Evolutionary conservation across 2,329 filamentous ascomycete genomes (phyloP), one percentile per base, ranked within the genome.

Genomic region (Paraconiothyrium sp.): DNA sequence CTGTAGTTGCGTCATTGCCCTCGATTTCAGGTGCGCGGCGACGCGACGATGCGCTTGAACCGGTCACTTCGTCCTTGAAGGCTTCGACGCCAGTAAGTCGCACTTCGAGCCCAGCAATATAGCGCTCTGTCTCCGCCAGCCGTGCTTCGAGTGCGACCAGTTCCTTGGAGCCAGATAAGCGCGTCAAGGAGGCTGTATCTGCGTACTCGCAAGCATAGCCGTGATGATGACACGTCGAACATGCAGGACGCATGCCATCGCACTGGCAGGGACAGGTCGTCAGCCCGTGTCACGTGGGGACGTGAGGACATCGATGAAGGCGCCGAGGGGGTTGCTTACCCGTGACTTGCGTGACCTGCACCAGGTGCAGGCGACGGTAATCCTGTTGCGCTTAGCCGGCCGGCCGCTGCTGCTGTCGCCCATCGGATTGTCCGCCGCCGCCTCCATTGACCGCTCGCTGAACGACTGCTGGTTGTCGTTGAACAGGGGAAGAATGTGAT

Each of bases 171-270:
- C 80, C 76, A 44, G 82, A 79, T 0, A 78, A 67, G 66, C 81
- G 82, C 0, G 75, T 71, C 1, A 73, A 69, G 16, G 76, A 75
- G 8, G 69, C 68, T 3, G 77, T 71, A 9, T 79, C 71, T 6
- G 76, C 73, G 68, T 84, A 84, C 35, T 76, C 67, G 65, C 82
- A 84, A 10, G 82, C 80, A 57, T 81, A 81, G 7, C 76, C 79
- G 34, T 82, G 71, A 37, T 80, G 76, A 16, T 61, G 65, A 58
- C 82, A 84, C 27, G 76, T 70, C n/a, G 77, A 78, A 62, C 82
- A 84, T 47, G 75, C 76, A 13, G 82, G 82, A 22, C 79, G 74
- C 11, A 64, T 65, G 11, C 81, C 81, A 70, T 84, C 80, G 57
- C 82, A 84, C 73, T 82, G 64, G 39, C 27, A 46, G 24, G 9